Base-by-base conservation (phyloP, 352 stramenopile species). In the Globisporangium sylvaticum region DNA sequence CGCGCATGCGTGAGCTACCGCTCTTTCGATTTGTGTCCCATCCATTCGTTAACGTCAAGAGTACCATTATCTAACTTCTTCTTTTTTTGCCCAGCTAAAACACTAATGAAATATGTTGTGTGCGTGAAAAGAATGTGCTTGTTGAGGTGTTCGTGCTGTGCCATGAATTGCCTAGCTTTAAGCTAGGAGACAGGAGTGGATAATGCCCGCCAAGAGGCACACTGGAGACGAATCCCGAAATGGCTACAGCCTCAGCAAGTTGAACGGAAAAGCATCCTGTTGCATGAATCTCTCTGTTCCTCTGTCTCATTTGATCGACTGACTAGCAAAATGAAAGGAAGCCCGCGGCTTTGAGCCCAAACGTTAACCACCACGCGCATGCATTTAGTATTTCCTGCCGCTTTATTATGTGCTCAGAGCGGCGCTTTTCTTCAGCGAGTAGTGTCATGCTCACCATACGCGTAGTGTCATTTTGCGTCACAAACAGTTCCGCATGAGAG, bases 1-100 rank as follows among this genome's bases (percentile, higher is more conserved):
- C 9, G 7, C 24, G 42, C 34, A 48, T 48, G 37, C 37, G 20
- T 29, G 79, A 90, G 66, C 77, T 8, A 37, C 7, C 79, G 15
- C 72, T 86, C 20, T 20, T 20, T 48, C 39, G 39, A 9, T n/a
- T 48, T 48, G 39, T 48, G n/a, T 48, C 39, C 39, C 34, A 42
- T 9, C 37, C 39, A 48, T 22, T 12, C 6, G 42, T 50, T n/a
- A 22, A 24, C 42, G 5, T 12, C 42, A 22, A 50, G 42, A 50
- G 15, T 50, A 50, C 42, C 42, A 24, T 50, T 50, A 50, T 50
- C 42, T 50, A 50, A 50, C 15, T 12, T 44, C n/a, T n/a, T n/a
- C n/a, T 44, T 42, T 48, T 48, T 9, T 20, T 50, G 15, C 18
- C 8, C 42, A 48, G 15, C 39, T 48, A 9, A 50, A 50, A 50